Base-by-base conservation (phyloP, 306 rosid genomes). In the Prunus salicina region DNA sequence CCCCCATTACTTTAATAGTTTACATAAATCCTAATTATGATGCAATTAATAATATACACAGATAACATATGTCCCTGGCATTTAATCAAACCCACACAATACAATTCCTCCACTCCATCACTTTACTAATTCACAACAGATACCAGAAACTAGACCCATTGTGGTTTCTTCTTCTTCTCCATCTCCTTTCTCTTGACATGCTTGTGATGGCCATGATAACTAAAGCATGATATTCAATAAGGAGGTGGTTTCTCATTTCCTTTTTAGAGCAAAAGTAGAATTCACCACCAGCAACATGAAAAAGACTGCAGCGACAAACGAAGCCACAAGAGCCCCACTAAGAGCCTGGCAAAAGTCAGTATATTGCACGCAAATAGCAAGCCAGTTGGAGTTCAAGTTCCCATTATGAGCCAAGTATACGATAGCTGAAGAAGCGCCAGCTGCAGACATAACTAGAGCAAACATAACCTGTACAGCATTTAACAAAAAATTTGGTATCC, bases 371-470 rank as follows among this genome's bases (percentile, higher is more conserved):
- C 89, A 90, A 61, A 88, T 32, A 19, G 87, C 91, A 10, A 76
- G 73, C 96, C 96, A 90, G 43, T 90, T 90, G 0, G 96, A 84
- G 66, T 88, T 82, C 77, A 66, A 45, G 73, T 89, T 90, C 56
- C 96, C 96, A 71, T 90, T 90, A 16, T 90, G 96, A 30, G 85
- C 83, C 58, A 86, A 82, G 86, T 86, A 88, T 67, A 81, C 74
- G 30, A 85, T 65, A 28, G 87, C 88, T n/a, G 91, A 65, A 7
- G 89, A 84, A 56, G 91, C 58, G 9, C 87, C 85, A 18, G 91
- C 91, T n/a, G 85, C 86, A 32, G 86, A 77, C 30, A 78, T 66
- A 5, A 81, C 75, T 2, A 86, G 69, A 24, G 86, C 84, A 81
- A 78, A 72, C 83, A 83, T 73, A 50, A 83, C 73, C 92, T 88